A percentile compares a stretch with the other conserved stretches of the same genome.
These are phyloP conservation scores for Triticum dicoccoides DNA, from an alignment of 176 grass and related monocot species.

Conservation along the genomic window DNA sequence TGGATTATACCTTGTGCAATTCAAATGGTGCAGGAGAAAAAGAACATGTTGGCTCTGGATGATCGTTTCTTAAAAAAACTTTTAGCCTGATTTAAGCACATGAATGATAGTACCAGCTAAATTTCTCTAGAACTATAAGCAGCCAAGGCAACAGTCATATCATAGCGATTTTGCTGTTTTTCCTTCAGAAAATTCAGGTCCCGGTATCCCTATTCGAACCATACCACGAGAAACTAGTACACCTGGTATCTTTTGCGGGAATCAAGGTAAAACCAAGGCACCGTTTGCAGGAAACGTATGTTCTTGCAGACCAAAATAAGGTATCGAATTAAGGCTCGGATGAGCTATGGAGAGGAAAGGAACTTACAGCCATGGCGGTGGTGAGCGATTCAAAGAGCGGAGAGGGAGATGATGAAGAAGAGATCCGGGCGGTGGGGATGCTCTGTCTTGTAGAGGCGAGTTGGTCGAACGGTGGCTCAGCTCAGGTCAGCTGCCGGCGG, in stretches of 20 bases:
- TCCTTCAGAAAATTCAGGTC: not conserved
- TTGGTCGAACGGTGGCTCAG: not conserved
- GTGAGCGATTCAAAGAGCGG: not conserved
- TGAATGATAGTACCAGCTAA: not conserved
- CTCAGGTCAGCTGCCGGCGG: not conserved
- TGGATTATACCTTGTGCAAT: not conserved
- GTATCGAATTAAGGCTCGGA: not conserved
- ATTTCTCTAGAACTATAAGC: not conserved
- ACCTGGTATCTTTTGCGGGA: no score
- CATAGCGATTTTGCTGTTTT: not conserved
- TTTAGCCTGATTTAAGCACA: not conserved
- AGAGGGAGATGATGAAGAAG: not conserved
- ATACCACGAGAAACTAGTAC: not conserved
- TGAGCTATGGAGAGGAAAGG: not conserved
- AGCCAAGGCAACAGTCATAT: not conserved
- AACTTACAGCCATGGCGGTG: slow-evolving; percentile 44
- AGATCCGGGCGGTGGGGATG: not conserved
- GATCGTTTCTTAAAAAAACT: not conserved
- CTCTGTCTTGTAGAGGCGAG: not conserved
- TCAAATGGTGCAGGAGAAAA: not conserved
- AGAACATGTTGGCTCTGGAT: not conserved
- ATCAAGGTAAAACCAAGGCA: not conserved
- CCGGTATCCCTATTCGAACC: no score
- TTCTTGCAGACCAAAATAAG: not conserved
- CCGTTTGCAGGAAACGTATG: not conserved